Evolutionary conservation across 2,329 filamentous ascomycete species (phyloP).

Genomic region (Sporothrix sp.): DNA sequence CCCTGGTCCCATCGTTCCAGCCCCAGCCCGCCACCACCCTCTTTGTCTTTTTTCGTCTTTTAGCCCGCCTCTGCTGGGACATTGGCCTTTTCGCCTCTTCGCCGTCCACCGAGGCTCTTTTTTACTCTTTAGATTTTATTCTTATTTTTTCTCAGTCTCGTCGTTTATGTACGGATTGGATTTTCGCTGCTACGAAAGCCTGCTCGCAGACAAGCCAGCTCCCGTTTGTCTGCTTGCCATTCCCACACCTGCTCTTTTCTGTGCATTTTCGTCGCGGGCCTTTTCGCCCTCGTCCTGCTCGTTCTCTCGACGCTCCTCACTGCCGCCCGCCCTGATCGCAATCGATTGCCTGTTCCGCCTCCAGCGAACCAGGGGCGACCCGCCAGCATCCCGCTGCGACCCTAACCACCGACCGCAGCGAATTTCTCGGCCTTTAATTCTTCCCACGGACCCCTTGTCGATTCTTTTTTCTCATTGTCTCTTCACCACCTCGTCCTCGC

Average conservation of each 20-base stretch:
- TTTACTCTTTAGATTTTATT: neutral
- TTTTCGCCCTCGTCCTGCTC: neutral
- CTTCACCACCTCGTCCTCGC: neutral
- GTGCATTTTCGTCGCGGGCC: slow-evolving; percentile 14
- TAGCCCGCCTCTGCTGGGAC: neutral
- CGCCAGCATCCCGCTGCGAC: slow-evolving; percentile 9
- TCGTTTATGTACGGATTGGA: neutral
- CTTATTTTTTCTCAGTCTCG: neutral
- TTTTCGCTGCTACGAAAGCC: slow-evolving; percentile 5
- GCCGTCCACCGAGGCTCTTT: neutral
- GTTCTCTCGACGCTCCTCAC: neutral
- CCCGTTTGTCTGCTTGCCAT: neutral
- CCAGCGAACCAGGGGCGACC: slow-evolving; percentile 7
- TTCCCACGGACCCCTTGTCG: slow-evolving; percentile 5
- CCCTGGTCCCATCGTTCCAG: neutral
- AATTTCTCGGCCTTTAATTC: slow-evolving; percentile 4
- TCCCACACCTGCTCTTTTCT: neutral
- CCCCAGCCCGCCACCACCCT: neutral
- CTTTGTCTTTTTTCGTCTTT: neutral
- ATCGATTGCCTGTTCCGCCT: slow-evolving; percentile 1
- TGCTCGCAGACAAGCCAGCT: neutral
- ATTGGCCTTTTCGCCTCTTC: slow-evolving; percentile 1
- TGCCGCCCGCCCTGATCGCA: neutral
- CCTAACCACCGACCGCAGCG: neutral
- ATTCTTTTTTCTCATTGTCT: neutral